A percentile compares a stretch with the other conserved stretches of the same genome.
Conservation (phyloP, 2,329 filamentous ascomycete genomes). For the Paracorniculantispora psalliotae region DNA sequence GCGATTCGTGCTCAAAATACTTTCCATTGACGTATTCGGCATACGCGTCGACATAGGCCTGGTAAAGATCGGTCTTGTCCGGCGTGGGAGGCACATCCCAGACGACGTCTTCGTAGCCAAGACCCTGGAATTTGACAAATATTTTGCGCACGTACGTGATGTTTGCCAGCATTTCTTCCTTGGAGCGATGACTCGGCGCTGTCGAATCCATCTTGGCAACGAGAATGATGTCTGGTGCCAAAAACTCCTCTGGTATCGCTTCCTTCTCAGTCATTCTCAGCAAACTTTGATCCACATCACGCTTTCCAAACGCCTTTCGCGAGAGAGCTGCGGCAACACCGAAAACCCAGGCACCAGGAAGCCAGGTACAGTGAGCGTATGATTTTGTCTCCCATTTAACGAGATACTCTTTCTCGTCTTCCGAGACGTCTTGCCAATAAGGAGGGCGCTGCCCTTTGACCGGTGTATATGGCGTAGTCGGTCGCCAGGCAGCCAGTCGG, state of each 20-base stretch:
- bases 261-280: slow-evolving; percentile 66
- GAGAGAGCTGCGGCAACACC: slow-evolving; percentile 59
- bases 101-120: slow-evolving; percentile 84
- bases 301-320: slow-evolving; percentile 72
- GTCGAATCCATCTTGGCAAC: slow-evolving; percentile 56
- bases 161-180: slow-evolving; percentile 65
- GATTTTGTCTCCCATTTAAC: slow-evolving; percentile 81
- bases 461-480: slow-evolving; percentile 29
- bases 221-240: slow-evolving; percentile 85
- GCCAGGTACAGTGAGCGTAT: slow-evolving; percentile 80
- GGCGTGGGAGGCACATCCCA: slow-evolving; percentile 78
- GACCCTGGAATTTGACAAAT: slow-evolving; percentile 86
- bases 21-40: slow-evolving; percentile 78
- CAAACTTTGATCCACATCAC: slow-evolving; percentile 52
- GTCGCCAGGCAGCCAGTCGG: slow-evolving; percentile 84
- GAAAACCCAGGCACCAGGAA: slow-evolving; percentile 84
- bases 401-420: slow-evolving; percentile 82
- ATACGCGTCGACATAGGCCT: slow-evolving; percentile 77
- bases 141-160: slow-evolving; percentile 69
- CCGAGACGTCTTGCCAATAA: slow-evolving; percentile 40
- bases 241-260: slow-evolving; percentile 81
- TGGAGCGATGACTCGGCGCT: slow-evolving; percentile 49
- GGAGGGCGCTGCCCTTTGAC: neutral
- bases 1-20: slow-evolving; percentile 57
- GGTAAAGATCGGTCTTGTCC: slow-evolving; percentile 62